Percentiles rank a stretch among this genome's conserved stretches.
phyloP scores from a whole-genome alignment of 768 basidiomycete genomes.

The Boletellus ananas region DNA sequence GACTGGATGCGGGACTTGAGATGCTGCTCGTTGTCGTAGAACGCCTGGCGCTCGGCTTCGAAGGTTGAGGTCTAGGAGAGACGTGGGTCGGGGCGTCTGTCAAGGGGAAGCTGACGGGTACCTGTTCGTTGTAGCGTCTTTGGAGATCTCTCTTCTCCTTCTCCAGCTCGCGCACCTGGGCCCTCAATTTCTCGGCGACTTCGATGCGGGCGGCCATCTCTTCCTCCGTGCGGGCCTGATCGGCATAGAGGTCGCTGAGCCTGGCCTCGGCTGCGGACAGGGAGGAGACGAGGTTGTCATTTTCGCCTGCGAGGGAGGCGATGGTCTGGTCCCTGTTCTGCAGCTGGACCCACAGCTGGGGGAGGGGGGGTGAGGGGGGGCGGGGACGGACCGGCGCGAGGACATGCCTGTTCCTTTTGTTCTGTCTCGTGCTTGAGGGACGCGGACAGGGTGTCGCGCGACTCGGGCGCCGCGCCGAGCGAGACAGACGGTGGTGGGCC shows the following conservation, averaged over 20 bases:
- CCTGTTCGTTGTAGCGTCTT: constrained; percentile 88
- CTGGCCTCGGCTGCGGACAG: constrained; percentile 68
- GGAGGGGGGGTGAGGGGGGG: constrained; percentile 9
- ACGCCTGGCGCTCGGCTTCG: constrained; percentile 87
- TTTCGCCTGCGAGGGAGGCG: constrained; percentile 55
- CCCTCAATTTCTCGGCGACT: constrained; percentile 75
- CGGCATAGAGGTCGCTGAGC: constrained; percentile 73
- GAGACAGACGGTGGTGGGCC: constrained; percentile 33
- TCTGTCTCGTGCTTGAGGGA: constrained; percentile 76
- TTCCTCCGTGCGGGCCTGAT: constrained; percentile 76
- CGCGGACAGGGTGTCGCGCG: constrained; percentile 52
- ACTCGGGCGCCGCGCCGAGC: constrained; percentile 40
- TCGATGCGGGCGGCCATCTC: constrained; percentile 81
- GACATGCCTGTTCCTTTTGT: constrained; percentile 70
- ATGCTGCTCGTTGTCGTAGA: constrained; percentile 92
- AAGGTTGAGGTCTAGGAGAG: constrained; percentile 69
- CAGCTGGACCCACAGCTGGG: constrained; percentile 70
- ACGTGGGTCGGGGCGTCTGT: constrained; percentile 11
- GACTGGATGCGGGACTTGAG: constrained; percentile 88
- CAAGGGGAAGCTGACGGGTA: constrained; percentile 25
- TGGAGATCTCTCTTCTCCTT: constrained; percentile 82
- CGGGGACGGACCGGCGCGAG: constrained; percentile 1
- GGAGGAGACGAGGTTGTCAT: constrained; percentile 58
- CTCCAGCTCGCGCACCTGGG: constrained; percentile 80
- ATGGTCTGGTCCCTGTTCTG: constrained; percentile 79